Percentiles rank a stretch among this genome's conserved stretches.
Evolutionary conservation across 305 asterid species (phyloP).

Genomic region (Solanum hybrid): DNA sequence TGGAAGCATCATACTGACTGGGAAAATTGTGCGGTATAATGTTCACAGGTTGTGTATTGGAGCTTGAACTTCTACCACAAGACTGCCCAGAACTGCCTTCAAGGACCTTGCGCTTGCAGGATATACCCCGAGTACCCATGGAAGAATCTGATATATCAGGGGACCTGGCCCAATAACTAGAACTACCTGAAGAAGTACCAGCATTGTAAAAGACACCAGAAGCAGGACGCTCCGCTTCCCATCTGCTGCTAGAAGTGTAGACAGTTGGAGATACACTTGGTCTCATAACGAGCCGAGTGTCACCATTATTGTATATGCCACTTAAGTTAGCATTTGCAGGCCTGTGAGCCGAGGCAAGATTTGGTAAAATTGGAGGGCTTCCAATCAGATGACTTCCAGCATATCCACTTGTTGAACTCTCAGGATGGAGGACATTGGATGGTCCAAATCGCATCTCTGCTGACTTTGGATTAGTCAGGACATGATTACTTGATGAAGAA

Average conservation of each 20-base stretch:
- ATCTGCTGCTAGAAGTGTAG: constrained; percentile 30
- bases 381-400: constrained; percentile 16
- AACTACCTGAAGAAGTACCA: constrained; percentile 33
- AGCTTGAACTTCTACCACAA: constrained; percentile 49
- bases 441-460: constrained; percentile 44
- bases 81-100: constrained; percentile 42
- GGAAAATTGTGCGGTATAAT: constrained; percentile 31
- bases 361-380: constrained; percentile 4
- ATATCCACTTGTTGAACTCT: constrained; percentile 6
- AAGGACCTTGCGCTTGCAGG: constrained; percentile 56
- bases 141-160: constrained; percentile 34
- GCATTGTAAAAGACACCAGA: constrained; percentile 30
- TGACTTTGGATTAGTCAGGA: constrained; percentile 27
- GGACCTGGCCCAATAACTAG: constrained; percentile 29
- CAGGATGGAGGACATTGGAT: constrained; percentile 11
- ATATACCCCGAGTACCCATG: constrained; percentile 44
- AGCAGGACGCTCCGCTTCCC: constrained; percentile 23
- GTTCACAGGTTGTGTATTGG: constrained; percentile 36
- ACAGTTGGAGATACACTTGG: constrained; percentile 20
- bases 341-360: constrained; percentile 17
- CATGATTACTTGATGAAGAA: constrained; percentile 27
- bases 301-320: constrained; percentile 23
- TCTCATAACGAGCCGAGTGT: constrained; percentile 23
- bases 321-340: constrained; percentile 23
- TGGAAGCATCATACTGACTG: constrained; percentile 24